Evolutionary conservation across 2,329 filamentous ascomycete genomes (phyloP), one percentile per base, ranked within the genome.

Genomic region (Thielaviopsis punctulata): DNA sequence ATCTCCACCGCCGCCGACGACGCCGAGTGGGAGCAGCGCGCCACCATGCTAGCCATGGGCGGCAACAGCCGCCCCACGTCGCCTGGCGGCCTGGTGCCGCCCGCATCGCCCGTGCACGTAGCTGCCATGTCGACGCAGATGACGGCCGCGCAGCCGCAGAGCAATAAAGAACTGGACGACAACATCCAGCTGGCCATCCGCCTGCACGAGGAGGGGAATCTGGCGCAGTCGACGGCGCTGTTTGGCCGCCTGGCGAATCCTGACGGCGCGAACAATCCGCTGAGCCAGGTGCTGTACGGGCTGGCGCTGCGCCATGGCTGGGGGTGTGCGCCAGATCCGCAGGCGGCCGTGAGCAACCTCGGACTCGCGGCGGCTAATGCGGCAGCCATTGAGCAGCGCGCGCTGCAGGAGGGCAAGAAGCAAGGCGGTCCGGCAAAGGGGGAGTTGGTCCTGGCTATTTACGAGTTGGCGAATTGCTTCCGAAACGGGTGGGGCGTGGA

Each of bases 171-270:
- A 54, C 73, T 75, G 51, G 78, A 82, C 62, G 73, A 76, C 54
- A 81, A 86, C 65, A 95, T 98, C 54, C 90, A 95, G 66, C 82
- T 93, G 67, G 92, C 92, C n/a, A 98, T 98, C 63, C 77, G 84
- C 56, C 72, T 96, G 57, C 92, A 98, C 64, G 92, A 98, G 67
- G 74, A 72, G 46, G 90, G 90, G 53, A 76, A 92, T 56, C 73
- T 95, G 53, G 77, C 80, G 60, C 69, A 73, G 61, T 92, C 88
- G 51, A 95, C 92, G n/a, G 70, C 72, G 50, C 78, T 96, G 67
- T 98, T 98, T 68, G 84, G 80, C 24, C 72, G 74, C 55, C 72
- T 98, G 59, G 92, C 92, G 51, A 82, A 95, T 63, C 86, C 86
- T 0, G 73, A 80, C 51, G 88, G 86, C 22, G 79, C 82, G 48